Conservation (phyloP, 805 yeast species). For the Tetrapisispora taiwanensis region DNA sequence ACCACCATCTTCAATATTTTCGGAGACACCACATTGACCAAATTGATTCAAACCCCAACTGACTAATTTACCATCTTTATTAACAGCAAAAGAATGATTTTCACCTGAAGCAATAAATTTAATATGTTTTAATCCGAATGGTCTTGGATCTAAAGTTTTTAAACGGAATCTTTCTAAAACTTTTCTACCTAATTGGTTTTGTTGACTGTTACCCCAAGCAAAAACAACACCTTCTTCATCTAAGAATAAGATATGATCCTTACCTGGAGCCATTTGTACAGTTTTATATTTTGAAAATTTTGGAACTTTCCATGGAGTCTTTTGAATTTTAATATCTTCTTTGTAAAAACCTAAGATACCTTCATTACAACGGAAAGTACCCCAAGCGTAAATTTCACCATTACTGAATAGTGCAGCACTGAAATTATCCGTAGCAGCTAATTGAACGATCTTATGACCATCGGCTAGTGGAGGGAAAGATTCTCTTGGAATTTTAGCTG, state of each 20-base stretch:
- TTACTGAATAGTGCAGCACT: conserved; percentile 69
- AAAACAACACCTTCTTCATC: conserved; percentile 78
- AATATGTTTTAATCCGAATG: conserved; percentile 71
- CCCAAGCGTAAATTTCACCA: conserved; percentile 96
- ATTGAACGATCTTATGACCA: conserved; percentile 53
- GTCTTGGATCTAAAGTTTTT: conserved; percentile 68
- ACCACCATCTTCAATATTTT: conserved; percentile 76
- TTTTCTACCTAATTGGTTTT: conserved; percentile 81
- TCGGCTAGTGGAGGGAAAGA: conserved; percentile 48
- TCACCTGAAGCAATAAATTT: conserved; percentile 86
- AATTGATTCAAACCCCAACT: conserved; percentile 96
- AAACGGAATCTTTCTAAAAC: conserved; percentile 69
- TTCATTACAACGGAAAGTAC: conserved; percentile 89
- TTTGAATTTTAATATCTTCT: conserved; percentile 53
- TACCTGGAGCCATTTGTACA: conserved; percentile 81
- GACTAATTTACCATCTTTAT: conserved; percentile 54
- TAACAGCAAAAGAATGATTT: conserved; percentile 89
- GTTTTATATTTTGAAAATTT: conserved; percentile 44
- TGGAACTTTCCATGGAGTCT: conserved; percentile 51
- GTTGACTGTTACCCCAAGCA: conserved; percentile 98
- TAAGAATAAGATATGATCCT: conserved; percentile 80
- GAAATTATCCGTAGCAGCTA: conserved; percentile 87
- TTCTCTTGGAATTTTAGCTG: conserved; percentile 51
- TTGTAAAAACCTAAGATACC: conserved; percentile 75
- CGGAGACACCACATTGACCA: conserved; percentile 87